These are phyloP conservation scores for Blumeriella jaapii DNA, from an alignment of 2,329 filamentous ascomycete species.

Conservation along the genomic window DNA sequence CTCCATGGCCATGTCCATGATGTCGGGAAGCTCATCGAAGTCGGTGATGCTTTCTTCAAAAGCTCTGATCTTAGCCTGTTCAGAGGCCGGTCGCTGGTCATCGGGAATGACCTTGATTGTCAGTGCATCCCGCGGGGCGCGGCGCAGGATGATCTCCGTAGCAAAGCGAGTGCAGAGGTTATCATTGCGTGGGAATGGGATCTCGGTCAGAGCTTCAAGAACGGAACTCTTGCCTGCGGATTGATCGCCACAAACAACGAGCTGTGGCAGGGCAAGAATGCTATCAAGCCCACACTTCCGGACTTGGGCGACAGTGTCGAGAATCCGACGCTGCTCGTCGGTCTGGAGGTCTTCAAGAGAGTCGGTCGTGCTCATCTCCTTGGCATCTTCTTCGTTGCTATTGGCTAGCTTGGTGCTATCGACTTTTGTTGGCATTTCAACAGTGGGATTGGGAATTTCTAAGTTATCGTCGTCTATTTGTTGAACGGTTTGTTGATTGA, in stretches of 20 bases:
- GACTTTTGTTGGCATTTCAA: background rate
- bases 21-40: constrained; percentile 20
- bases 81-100: constrained; percentile 32
- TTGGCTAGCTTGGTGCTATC: background rate
- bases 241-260: constrained; percentile 54
- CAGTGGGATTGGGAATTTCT: background rate
- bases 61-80: constrained; percentile 34
- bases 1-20: constrained; percentile 23
- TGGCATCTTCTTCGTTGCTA: background rate
- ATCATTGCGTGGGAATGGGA: constrained; percentile 47
- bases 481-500: background rate
- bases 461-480: too few relatives aligned
- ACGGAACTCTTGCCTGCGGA: constrained; percentile 54
- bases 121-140: constrained; percentile 32
- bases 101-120: constrained; percentile 45
- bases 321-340: constrained; percentile 42
- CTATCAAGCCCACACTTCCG: constrained; percentile 41
- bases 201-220: constrained; percentile 50
- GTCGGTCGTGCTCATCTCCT: constrained; percentile 4
- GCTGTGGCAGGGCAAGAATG: constrained; percentile 42
- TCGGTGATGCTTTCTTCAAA: constrained; percentile 19
- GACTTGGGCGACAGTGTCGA: constrained; percentile 47
- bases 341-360: constrained; percentile 26
- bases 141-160: constrained; percentile 34
- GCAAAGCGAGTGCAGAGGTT: constrained; percentile 48